phyloP scores from a whole-genome alignment of 2,329 filamentous ascomycete genomes.

The Corynespora cassiicola region DNA sequence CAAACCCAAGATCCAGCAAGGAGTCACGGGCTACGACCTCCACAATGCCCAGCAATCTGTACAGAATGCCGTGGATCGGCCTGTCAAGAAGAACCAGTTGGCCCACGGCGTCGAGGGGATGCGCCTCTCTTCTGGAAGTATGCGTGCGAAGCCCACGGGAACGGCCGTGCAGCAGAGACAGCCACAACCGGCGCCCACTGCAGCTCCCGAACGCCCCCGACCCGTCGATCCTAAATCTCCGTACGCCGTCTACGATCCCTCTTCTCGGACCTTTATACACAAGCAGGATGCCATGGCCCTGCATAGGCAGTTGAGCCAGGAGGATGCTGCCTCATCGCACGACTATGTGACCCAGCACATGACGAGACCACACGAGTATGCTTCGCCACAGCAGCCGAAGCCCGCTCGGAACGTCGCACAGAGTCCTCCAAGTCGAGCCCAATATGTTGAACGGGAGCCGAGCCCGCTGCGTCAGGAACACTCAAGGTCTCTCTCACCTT shows the following conservation, averaged over 20 bases:
- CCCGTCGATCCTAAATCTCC: slow-evolving; percentile 45
- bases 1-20: slow-evolving; percentile 35
- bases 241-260: slow-evolving; percentile 44
- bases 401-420: background rate
- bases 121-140: slow-evolving; percentile 57
- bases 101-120: slow-evolving; percentile 45
- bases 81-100: slow-evolving; percentile 50
- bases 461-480: too few species aligned
- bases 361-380: background rate
- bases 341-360: slow-evolving; percentile 30
- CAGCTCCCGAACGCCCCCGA: slow-evolving; percentile 17
- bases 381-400: background rate
- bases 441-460: slow-evolving; percentile 1
- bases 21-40: slow-evolving; percentile 22
- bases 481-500: too few species aligned
- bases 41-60: slow-evolving; percentile 37
- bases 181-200: slow-evolving; percentile 5
- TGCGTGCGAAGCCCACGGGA: slow-evolving; percentile 58
- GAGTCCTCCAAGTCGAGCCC: slow-evolving; percentile 3
- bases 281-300: slow-evolving; percentile 44
- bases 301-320: slow-evolving; percentile 36
- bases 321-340: too few species aligned
- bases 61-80: slow-evolving; percentile 44
- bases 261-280: slow-evolving; percentile 43
- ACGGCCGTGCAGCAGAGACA: slow-evolving; percentile 48